Conservation (phyloP, 2,329 filamentous ascomycete genomes). For the Colletotrichum sp. region DNA sequence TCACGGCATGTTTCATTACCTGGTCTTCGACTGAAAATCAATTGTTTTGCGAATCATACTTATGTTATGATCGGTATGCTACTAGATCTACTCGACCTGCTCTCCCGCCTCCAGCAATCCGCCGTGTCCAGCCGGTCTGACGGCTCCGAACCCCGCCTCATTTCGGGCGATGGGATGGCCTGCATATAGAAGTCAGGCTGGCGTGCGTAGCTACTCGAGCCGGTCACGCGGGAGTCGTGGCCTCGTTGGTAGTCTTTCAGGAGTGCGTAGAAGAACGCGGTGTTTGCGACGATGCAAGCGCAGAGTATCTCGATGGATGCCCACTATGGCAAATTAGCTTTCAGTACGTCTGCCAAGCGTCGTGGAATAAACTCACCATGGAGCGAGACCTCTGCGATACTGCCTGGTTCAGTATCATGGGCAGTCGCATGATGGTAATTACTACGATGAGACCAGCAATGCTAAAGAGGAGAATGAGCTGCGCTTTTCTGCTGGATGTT, state of each 20-base stretch:
- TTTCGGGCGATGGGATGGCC: slow-evolving; percentile 4
- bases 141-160: neutral
- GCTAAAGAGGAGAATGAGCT: slow-evolving; percentile 29
- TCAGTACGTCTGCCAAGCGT: too few species aligned
- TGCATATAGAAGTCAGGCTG: slow-evolving; percentile 17
- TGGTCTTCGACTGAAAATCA: neutral
- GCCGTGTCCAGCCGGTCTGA: neutral
- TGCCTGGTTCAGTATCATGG: slow-evolving; percentile 31
- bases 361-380: slow-evolving; percentile 20
- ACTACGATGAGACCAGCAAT: slow-evolving; percentile 29
- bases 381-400: slow-evolving; percentile 33
- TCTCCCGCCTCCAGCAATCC: neutral
- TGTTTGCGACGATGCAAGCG: slow-evolving; percentile 34
- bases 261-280: slow-evolving; percentile 32
- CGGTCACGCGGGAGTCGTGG: slow-evolving; percentile 22
- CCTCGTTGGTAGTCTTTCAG: slow-evolving; percentile 29
- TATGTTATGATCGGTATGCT: slow-evolving; percentile 4
- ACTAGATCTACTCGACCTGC: slow-evolving; percentile 7
- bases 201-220: slow-evolving; percentile 1
- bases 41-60: neutral
- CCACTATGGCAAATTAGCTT: slow-evolving; percentile 25
- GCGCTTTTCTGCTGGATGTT: slow-evolving; percentile 19
- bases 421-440: slow-evolving; percentile 32
- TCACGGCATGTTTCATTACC: neutral
- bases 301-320: slow-evolving; percentile 36